Percentiles rank a stretch among this genome's conserved stretches.
Conservation (phyloP, 208 protist species). For the Trypanosomatidae sp. region DNA sequence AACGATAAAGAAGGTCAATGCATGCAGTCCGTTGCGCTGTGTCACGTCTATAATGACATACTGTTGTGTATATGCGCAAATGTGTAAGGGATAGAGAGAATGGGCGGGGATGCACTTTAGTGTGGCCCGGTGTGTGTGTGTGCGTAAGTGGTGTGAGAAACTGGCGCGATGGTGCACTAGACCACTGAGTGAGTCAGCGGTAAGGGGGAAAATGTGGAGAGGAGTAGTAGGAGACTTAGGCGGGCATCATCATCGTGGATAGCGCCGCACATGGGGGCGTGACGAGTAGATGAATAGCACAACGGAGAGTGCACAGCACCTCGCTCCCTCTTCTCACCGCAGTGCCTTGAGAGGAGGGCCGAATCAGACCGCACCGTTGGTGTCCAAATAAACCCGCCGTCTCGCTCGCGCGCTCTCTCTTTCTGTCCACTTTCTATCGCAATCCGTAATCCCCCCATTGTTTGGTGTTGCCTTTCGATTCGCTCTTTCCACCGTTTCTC, state of each 20-base stretch:
- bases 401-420: neutral
- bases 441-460: neutral
- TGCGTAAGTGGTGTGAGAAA: no score
- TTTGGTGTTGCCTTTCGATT: neutral
- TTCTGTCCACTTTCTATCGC: neutral
- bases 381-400: neutral
- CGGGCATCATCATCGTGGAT: neutral
- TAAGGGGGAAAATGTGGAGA: neutral
- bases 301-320: neutral
- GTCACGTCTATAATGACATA: no score
- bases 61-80: no score
- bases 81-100: neutral
- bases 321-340: neutral
- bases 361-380: neutral
- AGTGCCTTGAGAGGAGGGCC: neutral
- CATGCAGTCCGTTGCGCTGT: no score
- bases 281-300: neutral
- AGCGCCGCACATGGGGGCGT: neutral
- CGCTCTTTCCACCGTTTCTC: neutral
- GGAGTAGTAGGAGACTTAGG: neutral
- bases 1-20: no score
- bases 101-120: neutral
- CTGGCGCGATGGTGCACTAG: neutral
- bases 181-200: conserved; percentile 1
- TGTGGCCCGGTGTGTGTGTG: no score